These are phyloP conservation scores for Conticribra weissflogii DNA, from an alignment of 108 stramenopile species.

Conservation along the genomic window DNA sequence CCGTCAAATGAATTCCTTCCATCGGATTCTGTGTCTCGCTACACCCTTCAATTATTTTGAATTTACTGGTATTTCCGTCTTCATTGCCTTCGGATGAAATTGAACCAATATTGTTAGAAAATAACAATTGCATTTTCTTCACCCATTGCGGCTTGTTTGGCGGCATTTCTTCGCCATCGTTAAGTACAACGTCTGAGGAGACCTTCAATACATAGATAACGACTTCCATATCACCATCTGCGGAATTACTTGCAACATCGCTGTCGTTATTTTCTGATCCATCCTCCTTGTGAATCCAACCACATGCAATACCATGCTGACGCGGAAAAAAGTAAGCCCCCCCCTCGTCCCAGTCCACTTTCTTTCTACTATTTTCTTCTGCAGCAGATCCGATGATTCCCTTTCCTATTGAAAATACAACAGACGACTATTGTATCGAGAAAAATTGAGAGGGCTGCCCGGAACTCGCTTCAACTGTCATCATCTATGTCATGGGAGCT, in stretches of 20 bases:
- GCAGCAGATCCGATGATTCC: conserved; percentile 73
- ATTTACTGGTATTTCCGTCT: not conserved
- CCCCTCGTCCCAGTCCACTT: conserved; percentile 59
- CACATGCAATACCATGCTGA: conserved; percentile 68
- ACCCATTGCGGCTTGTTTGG: conserved; percentile 8
- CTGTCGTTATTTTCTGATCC: not conserved
- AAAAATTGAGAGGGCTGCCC: not conserved
- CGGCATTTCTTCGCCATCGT: not conserved
- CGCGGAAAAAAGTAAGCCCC: conserved; percentile 49
- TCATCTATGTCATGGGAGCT: not conserved
- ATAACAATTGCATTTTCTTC: not conserved
- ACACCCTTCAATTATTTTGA: too few relatives aligned
- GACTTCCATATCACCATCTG: conserved; percentile 1
- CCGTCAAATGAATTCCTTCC: not conserved
- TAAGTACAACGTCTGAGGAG: conserved; percentile 1
- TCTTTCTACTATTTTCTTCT: conserved; percentile 57
- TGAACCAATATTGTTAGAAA: not conserved
- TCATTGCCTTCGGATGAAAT: not conserved
- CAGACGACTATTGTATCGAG: conserved; percentile 14
- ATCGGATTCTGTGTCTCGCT: not conserved
- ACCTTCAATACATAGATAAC: conserved; percentile 22
- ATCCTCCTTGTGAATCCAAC: conserved; percentile 54
- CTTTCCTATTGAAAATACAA: conserved; percentile 62
- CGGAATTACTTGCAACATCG: not conserved
- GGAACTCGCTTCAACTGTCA: not conserved